These are phyloP conservation scores for Colletotrichum musae DNA, from an alignment of 2,329 filamentous ascomycete genomes.

Conservation along the genomic window DNA sequence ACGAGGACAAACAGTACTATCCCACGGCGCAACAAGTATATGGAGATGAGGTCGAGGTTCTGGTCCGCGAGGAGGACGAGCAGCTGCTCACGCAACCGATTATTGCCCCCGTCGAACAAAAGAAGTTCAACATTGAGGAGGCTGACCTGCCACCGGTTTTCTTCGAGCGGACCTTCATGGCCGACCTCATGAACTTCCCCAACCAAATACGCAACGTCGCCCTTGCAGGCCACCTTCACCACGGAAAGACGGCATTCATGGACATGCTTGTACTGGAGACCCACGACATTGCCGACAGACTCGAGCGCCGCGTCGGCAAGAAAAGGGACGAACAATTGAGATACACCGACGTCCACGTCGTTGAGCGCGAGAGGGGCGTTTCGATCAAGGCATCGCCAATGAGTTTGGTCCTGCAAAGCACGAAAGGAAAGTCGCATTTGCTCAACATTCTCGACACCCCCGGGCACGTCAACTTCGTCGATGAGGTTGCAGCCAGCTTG, in stretches of 20 bases:
- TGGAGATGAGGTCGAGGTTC: constrained; percentile 91
- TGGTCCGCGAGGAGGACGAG: constrained; percentile 97
- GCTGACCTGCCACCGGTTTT: constrained; percentile 89
- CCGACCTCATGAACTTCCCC: constrained; percentile 95
- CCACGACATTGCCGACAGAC: constrained; percentile 84
- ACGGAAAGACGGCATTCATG: constrained; percentile 98
- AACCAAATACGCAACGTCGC: constrained; percentile 95
- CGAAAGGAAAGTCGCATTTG: constrained; percentile 93
- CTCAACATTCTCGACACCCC: constrained; percentile 97
- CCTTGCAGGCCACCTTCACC: constrained; percentile 92
- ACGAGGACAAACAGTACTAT: constrained; percentile 99
- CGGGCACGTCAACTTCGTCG: constrained; percentile 98
- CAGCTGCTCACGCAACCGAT: constrained; percentile 94
- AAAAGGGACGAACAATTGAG: constrained; percentile 90
- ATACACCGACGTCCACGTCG: constrained; percentile 92
- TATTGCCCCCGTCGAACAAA: constrained; percentile 91
- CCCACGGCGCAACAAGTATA: constrained; percentile 98
- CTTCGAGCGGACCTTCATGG: constrained; percentile 93
- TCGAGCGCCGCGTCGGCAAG: constrained; percentile 86
- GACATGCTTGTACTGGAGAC: constrained; percentile 98
- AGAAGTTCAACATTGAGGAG: constrained; percentile 97
- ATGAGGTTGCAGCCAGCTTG: constrained; percentile 92
- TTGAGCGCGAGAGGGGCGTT: constrained; percentile 90
- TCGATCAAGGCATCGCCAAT: constrained; percentile 96
- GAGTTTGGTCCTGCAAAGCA: constrained; percentile 90